Evolutionary conservation across 352 stramenopile genomes (phyloP), one percentile per base, ranked within the genome.

Genomic region (Pythium plurisporium): DNA sequence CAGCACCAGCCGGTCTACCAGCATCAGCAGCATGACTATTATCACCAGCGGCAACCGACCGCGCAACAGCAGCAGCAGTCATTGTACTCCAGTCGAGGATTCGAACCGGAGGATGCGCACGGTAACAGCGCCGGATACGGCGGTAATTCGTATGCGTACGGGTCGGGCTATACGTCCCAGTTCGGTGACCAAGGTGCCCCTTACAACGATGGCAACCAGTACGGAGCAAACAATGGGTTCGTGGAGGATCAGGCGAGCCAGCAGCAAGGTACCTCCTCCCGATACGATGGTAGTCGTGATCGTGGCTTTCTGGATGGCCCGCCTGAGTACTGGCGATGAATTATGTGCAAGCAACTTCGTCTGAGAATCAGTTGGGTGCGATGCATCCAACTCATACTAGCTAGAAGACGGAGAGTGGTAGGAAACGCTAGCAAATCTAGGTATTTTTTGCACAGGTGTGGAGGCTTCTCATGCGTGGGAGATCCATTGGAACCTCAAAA

Each of bases 41-140:
- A 56, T n/a, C 33, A 55, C 25, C 48, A 29, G 11, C 42, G 20
- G 4, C 42, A 25, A 9, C 8, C 33, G 4, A 11, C 45, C n/a
- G n/a, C 23, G 3, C 29, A 65, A 27, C 54, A 51, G 23, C 54
- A 63, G 30, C 44, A 73, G 36, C 69, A 69, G 27, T 62, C 51
- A n/a, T 26, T 81, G 72, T 53, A 81, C 73, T 47, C 69, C 66
- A 49, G 11, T 48, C 74, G 76, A 12, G 78, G 76, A 0, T 88
- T 90, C 51, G 80, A 90, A 43, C 74, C 76, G 8, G 80, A 90
- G 42, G 80, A 88, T 44, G 78, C 73, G 4, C 72, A 68, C 41
- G 65, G 29, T 7, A 44, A 5, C 5, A 44, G 38, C n/a, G n/a
- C 6, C 31, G 38, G 9, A 8, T 56, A 47, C 26, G 30, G 40